These are phyloP conservation scores for Hordeum pubiflorum DNA, from an alignment of 202 grass and related monocot genomes.

Conservation along the genomic window DNA sequence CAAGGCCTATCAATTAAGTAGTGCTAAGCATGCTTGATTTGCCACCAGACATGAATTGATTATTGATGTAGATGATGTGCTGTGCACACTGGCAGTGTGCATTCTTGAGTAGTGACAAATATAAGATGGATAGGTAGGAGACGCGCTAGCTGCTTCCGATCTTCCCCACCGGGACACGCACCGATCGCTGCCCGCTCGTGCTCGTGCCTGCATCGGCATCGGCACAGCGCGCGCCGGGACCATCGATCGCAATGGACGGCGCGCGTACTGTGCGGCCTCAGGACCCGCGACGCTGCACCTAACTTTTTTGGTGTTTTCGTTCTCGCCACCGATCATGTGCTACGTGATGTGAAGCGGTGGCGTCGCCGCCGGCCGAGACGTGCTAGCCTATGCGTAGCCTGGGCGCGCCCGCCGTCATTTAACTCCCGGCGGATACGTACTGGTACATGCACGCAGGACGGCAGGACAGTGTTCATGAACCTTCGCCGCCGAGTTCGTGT, in stretches of 20 bases:
- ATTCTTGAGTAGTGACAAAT: neutral
- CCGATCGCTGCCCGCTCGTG: neutral
- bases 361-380: constrained; percentile 10
- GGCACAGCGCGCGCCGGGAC: neutral
- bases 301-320: neutral
- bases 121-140: too few species aligned
- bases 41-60: neutral
- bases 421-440: neutral
- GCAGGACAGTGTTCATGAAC: constrained; percentile 28
- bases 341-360: neutral
- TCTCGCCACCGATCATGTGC: neutral
- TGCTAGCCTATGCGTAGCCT: constrained; percentile 3
- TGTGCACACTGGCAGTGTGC: neutral
- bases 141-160: too few species aligned
- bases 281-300: neutral
- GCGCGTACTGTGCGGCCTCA: neutral
- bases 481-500: neutral
- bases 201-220: neutral
- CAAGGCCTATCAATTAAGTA: neutral
- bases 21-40: neutral
- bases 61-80: neutral
- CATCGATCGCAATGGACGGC: neutral
- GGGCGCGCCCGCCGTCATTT: neutral
- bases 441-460: neutral
- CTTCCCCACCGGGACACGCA: neutral